A percentile compares a stretch with the other conserved stretches of the same genome.
These are phyloP conservation scores for Leptoxyphium fumago DNA, from an alignment of 2,329 filamentous ascomycete species.

Conservation along the genomic window DNA sequence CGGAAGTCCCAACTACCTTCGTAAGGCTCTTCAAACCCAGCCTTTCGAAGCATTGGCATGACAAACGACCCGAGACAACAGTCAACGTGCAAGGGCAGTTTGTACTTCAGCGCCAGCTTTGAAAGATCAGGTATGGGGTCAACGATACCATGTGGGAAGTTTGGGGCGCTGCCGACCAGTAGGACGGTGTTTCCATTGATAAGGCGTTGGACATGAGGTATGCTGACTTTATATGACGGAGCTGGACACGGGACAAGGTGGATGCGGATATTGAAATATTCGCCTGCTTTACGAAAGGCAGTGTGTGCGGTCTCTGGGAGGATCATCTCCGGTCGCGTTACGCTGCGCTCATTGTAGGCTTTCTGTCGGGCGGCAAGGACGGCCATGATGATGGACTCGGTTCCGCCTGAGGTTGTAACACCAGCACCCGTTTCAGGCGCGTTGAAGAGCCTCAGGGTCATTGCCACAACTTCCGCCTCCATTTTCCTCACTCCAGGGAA, in stretches of 20 bases:
- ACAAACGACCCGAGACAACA: constrained; percentile 96
- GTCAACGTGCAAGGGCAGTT: constrained; percentile 84
- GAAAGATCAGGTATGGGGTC: constrained; percentile 84
- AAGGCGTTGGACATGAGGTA: constrained; percentile 62
- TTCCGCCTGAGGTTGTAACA: constrained; percentile 82
- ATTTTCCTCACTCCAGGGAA: constrained; percentile 98
- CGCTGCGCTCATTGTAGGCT: constrained; percentile 67
- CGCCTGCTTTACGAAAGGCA: constrained; percentile 85
- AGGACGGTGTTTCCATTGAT: constrained; percentile 91
- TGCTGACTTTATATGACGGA: constrained; percentile 70
- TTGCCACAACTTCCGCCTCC: constrained; percentile 95
- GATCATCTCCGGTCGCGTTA: constrained; percentile 95
- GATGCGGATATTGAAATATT: constrained; percentile 94
- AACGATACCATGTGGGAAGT: constrained; percentile 96
- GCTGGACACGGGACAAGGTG: constrained; percentile 79
- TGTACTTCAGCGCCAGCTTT: constrained; percentile 62
- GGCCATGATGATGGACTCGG: constrained; percentile 94
- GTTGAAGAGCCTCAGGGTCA: constrained; percentile 71
- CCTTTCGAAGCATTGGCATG: constrained; percentile 77
- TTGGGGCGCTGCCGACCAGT: constrained; percentile 86
- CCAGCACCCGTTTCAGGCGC: constrained; percentile 65
- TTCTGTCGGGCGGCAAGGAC: constrained; percentile 82
- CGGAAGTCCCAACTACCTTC: constrained; percentile 69
- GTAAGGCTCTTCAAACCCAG: constrained; percentile 69
- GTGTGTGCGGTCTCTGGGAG: constrained; percentile 89